These are phyloP conservation scores for Aspergillus phoenicis DNA, from an alignment of 2,329 filamentous ascomycete species.

Conservation along the genomic window DNA sequence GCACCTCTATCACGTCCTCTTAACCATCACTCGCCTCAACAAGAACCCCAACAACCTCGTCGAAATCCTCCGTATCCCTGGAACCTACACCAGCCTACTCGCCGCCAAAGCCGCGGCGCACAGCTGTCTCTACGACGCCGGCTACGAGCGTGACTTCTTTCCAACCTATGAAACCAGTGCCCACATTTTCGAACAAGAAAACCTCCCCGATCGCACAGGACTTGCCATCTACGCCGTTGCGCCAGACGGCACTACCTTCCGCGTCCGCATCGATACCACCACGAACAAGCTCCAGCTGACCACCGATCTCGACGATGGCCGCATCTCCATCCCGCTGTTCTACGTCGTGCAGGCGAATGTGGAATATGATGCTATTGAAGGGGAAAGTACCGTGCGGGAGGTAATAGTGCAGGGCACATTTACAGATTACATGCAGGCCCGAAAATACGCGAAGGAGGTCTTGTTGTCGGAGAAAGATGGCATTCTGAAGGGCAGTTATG, in stretches of 20 bases:
- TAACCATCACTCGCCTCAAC: slow-evolving; percentile 25
- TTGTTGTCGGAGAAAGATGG: slow-evolving; percentile 24
- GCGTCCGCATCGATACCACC: slow-evolving; percentile 28
- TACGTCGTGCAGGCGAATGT: slow-evolving; percentile 31
- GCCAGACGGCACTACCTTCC: slow-evolving; percentile 30
- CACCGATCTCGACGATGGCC: slow-evolving; percentile 23
- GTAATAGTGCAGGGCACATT: slow-evolving; percentile 29
- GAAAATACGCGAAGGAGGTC: slow-evolving; percentile 24
- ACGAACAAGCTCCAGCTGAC: slow-evolving; percentile 20
- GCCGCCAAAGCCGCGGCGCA: slow-evolving; percentile 31
- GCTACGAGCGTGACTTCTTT: slow-evolving; percentile 35
- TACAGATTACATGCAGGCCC: slow-evolving; percentile 26
- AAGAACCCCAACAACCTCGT: slow-evolving; percentile 28
- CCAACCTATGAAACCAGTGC: slow-evolving; percentile 25
- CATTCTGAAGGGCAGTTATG: slow-evolving; percentile 29
- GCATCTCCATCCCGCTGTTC: slow-evolving; percentile 28
- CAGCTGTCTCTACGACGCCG: slow-evolving; percentile 32
- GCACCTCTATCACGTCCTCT: slow-evolving; percentile 30
- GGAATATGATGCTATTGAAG: slow-evolving; percentile 24
- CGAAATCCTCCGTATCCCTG: slow-evolving; percentile 30
- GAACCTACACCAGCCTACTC: slow-evolving; percentile 26
- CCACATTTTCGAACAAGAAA: slow-evolving; percentile 17
- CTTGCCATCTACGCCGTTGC: slow-evolving; percentile 28
- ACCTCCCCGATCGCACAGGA: slow-evolving; percentile 13
- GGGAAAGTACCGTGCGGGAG: slow-evolving; percentile 17